Base-by-base conservation (phyloP, 805 yeast genomes). In the Metschnikowia koreensis region DNA sequence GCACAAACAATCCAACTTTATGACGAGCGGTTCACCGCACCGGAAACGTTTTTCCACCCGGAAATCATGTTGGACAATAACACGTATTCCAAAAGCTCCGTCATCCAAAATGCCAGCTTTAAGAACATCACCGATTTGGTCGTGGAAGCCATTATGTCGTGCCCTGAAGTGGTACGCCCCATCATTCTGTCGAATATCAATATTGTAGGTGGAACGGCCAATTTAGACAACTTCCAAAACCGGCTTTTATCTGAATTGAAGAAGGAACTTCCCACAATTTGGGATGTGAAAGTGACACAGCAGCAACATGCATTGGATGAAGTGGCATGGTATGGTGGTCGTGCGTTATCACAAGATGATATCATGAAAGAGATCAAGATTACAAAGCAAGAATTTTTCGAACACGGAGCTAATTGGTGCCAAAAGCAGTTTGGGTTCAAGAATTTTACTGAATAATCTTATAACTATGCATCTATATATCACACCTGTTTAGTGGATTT, bases 31-130 rank as follows among this genome's bases (percentile, higher is more conserved):
- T 93, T 94, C 67, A 78, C 89, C 1, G 81, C 88, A 2, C 97
- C 98, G 0, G 99, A 94, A 64, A 75, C 89, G 1, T 73, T 88
- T 36, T 92, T 89, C 67, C 91, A 86, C 59, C 99, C 99, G 0
- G 88, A 84, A 54, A 83, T 89, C 50, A 54, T 73, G 50, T 67
- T 74, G 53, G 77, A 73, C 54, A 67, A 68, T 50, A 66, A 66
- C 52, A 38, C 60, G 3, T 53, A 68, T 36, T 65, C 71, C 1
- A 64, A 58, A 22, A 65, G 60, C 49, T 46, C 66, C 12, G 61
- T 71, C 29, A 55, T 74, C 7, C 77, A 74, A 49, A 59, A 65
- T 36, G 66, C 76, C 0, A 90, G 89, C 12, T 73, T 93, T 33
- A 80, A 84, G 57, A 79, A 74, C 50, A 85, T 91, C 59, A 83